These are phyloP conservation scores for Peronospora farinosa DNA, from an alignment of 352 stramenopile genomes.

Conservation along the genomic window DNA sequence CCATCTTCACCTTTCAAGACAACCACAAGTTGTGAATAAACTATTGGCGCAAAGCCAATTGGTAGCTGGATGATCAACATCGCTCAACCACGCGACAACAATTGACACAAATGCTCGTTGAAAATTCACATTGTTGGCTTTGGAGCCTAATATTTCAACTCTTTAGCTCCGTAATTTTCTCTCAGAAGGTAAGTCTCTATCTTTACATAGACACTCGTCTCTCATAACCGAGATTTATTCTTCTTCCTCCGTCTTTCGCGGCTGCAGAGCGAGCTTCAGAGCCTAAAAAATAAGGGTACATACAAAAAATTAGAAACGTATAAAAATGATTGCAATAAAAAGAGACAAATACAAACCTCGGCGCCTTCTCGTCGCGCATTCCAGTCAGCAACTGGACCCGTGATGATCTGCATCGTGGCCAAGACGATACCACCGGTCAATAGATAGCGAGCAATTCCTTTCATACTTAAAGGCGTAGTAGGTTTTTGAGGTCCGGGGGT, in stretches of 20 bases:
- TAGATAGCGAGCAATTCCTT: conserved; percentile 67
- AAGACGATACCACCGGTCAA: conserved; percentile 63
- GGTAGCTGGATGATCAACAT: too few species aligned
- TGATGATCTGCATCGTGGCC: conserved; percentile 60
- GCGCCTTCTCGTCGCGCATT: conserved; percentile 64
- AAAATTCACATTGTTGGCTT: too few species aligned
- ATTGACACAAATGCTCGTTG: too few species aligned
- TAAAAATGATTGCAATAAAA: neutral
- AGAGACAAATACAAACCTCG: conserved; percentile 27
- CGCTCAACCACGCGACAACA: too few species aligned
- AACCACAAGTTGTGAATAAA: conserved; percentile 9
- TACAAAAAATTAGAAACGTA: neutral
- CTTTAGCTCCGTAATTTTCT: neutral
- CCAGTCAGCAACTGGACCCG: conserved; percentile 62
- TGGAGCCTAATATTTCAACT: neutral
- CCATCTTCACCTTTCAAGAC: conserved; percentile 44
- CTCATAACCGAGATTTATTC: conserved; percentile 30
- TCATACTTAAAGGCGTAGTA: conserved; percentile 30
- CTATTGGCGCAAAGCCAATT: neutral
- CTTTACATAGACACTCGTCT: neutral
- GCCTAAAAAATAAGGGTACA: conserved; percentile 26
- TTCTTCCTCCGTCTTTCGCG: conserved; percentile 42
- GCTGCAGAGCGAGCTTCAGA: conserved; percentile 55
- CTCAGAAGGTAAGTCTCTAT: conserved; percentile 1
- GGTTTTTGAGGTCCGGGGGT: too few species aligned